phyloP scores from a whole-genome alignment of 306 rosid species.

The barrel medic (Medicago truncatula) region MtrunA17r5.0-ANR NC_053042.1:15173001-15173500 shows the following conservation, averaged over 20 bases:
- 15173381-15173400: constrained; percentile 62
- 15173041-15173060: background rate
- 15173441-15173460: constrained; percentile 65
- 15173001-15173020: no score
- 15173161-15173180: background rate
- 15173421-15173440: constrained; percentile 49
- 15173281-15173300: constrained; percentile 2
- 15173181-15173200: constrained; percentile 12
- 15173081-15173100: constrained; percentile 8
- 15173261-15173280: constrained; percentile 30
- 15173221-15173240: constrained; percentile 16
- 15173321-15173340: constrained; percentile 19
- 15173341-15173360: constrained; percentile 60
- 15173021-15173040: background rate
- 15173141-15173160: background rate
- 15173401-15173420: constrained; percentile 50
- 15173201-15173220: constrained; percentile 19
- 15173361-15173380: constrained; percentile 54
- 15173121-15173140: background rate
- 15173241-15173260: constrained; percentile 19
- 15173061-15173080: background rate
- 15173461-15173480: constrained; percentile 63
- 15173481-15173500: constrained; percentile 52
- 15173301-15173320: background rate
- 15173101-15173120: background rate